A percentile compares a stretch with the other conserved stretches of the same genome.
Evolutionary conservation across 1,284 basidiomycete species (phyloP).

Genomic region (Takashimella koratensis): DNA sequence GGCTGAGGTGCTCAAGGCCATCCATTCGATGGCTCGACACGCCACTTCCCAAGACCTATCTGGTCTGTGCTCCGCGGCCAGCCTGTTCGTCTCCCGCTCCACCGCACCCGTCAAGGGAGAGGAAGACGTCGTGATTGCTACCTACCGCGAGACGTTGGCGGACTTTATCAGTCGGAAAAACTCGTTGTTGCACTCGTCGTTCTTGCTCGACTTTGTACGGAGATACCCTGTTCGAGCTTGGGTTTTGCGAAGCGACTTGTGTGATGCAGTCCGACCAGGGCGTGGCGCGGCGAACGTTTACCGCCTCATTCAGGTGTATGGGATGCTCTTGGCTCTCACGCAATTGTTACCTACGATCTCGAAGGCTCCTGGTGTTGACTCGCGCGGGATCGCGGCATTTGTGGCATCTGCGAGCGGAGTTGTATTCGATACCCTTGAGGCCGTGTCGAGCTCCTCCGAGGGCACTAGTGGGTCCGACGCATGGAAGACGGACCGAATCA

Average conservation of each 20-base stretch:
- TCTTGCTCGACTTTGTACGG: constrained; percentile 75
- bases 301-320: constrained; percentile 68
- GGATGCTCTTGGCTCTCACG: constrained; percentile 66
- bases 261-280: constrained; percentile 52
- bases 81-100: constrained; percentile 66
- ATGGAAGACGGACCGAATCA: constrained; percentile 66
- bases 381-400: constrained; percentile 54
- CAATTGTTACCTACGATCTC: constrained; percentile 59
- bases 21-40: constrained; percentile 73
- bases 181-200: constrained; percentile 66
- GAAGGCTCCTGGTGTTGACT: constrained; percentile 35
- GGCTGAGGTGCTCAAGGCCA: constrained; percentile 57
- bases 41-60: constrained; percentile 61
- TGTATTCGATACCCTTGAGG: constrained; percentile 56
- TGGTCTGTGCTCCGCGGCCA: constrained; percentile 64
- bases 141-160: constrained; percentile 65
- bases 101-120: constrained; percentile 44
- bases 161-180: constrained; percentile 81
- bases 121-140: constrained; percentile 46
- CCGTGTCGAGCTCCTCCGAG: constrained; percentile 53
- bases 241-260: constrained; percentile 60
- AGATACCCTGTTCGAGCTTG: constrained; percentile 68
- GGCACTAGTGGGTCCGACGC: constrained; percentile 17
- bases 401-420: constrained; percentile 55
- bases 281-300: constrained; percentile 63